Percentiles rank a stretch among this genome's conserved stretches.
These are phyloP conservation scores for Suhomyces tanzawaensis DNA, from an alignment of 805 yeast species.

Conservation along the genomic window DNA sequence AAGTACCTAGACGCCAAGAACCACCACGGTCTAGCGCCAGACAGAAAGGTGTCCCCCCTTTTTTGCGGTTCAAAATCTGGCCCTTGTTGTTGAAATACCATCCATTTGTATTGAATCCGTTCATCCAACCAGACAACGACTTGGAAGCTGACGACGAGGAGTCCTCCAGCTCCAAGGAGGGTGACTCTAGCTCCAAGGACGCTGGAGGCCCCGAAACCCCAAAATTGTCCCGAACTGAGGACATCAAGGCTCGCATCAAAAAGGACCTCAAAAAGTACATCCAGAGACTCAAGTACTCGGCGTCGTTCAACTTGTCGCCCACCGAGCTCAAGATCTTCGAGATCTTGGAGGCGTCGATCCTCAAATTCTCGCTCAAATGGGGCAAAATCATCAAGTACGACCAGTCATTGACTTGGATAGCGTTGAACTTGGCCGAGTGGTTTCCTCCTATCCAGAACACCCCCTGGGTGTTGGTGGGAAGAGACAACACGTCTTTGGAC, in stretches of 20 bases:
- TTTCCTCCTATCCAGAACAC: conserved; percentile 61
- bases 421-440: conserved; percentile 87
- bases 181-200: background rate
- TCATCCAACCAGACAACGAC: conserved; percentile 58
- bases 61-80: conserved; percentile 77
- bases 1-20: conserved; percentile 57
- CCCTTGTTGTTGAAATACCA: conserved; percentile 77
- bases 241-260: conserved; percentile 37
- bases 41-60: conserved; percentile 82
- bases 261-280: conserved; percentile 64
- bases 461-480: conserved; percentile 54
- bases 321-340: conserved; percentile 54
- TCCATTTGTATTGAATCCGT: conserved; percentile 80
- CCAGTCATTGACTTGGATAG: conserved; percentile 83
- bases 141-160: conserved; percentile 17
- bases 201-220: background rate
- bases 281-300: conserved; percentile 38
- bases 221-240: conserved; percentile 13
- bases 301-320: conserved; percentile 29
- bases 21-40: conserved; percentile 78
- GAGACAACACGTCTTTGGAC: conserved; percentile 35
- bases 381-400: conserved; percentile 75
- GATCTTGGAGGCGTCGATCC: conserved; percentile 57
- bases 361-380: conserved; percentile 72
- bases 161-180: conserved; percentile 9